Base-by-base conservation (phyloP, 2,329 filamentous ascomycete genomes). In the Endocalyx cinctus region DNA sequence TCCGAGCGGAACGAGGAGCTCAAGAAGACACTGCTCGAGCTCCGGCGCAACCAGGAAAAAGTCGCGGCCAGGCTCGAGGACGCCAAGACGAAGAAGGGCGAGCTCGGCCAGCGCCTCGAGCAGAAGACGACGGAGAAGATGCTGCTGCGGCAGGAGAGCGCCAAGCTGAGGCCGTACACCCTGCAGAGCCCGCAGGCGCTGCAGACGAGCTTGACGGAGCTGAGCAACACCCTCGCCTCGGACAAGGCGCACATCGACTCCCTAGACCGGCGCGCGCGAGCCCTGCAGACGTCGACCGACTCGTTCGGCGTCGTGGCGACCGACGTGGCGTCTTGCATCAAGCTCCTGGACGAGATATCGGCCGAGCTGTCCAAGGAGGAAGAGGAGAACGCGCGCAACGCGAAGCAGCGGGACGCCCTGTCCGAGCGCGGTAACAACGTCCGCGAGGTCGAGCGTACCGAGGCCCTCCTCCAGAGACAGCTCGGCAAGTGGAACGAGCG, bases 111-210 rank as follows among this genome's bases (percentile, higher is more conserved):
- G 6, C 62, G 77, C 25, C 65, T 92, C 17, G 81, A 89, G 60
- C 77, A 85, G 43, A 84, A 80, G 57, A 83, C 80, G 10, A 77
- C 82, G 6, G 68, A 77, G 37, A 82, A 80, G 47, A 55, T 94
- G 46, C 74, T 78, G 31, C 72, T 86, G 28, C 79, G 84, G 54
- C 84, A 92, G 55, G 92, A 97, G 59, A 87, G 85, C 47, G 77
- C 83, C 35, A 97, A 96, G 62, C 66, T 98, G 39, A 78, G 86
- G 35, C 92, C 92, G 10, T 98, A 98, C 58, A 87, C 92, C 26
- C 76, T 90, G 37, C 87, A 97, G 57, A 94, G 85, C 50, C 87
- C 90, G 0, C 82, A 81, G 3, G 81, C 82, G 12, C 72, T 98
- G 17, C 89, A 97, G 59, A 76, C 84, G 19, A 83, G 82, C 27